Base-by-base conservation (phyloP, 306 rosid genomes). In the Cucumis cinereus region DNA sequence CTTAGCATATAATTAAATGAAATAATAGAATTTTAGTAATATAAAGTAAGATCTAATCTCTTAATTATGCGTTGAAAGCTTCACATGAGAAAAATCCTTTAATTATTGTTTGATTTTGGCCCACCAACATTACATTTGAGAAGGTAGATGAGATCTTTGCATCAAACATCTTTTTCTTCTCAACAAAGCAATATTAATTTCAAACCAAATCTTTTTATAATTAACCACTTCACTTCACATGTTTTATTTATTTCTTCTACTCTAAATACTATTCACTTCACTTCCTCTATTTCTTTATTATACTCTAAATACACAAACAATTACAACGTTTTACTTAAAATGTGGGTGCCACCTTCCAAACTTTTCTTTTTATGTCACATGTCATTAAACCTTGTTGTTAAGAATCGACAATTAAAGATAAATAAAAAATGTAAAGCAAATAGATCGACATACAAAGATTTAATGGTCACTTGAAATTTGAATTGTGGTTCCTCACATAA, bases 81-180 rank as follows among this genome's bases (percentile, higher is more conserved):
- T 61, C 69, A 30, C 43, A 61, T 13, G 22, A 7, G 7, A 61
- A 14, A 60, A 24, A 58, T 12, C 28, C 36, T 7, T 24, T 1
- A 13, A 57, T 30, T 2, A 30, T 2, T 45, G 17, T 45, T 45
- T 45, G 1, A 13, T 13, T 59, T 24, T 61, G 68, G 36, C 43
- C 68, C 68, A 61, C 68, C 17, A 14, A 61, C 68, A 62, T 28
- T 28, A 28, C 41, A 15, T 33, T 33, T 7, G 40, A 28, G 40
- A 15, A 60, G 67, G n/a, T 60, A 60, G 41, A 28, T 60, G 38
- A 60, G 40, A 60, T 60, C 67, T 16, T 15, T 14, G 20, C 67
- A 60, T 60, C 67, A 30, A 62, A 62, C 69, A 62, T 62, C 69
- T 62, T 62, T 62, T 62, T 33, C 69, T 62, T 62, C 69, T 35